Evolutionary conservation across 1,139 yeast species (phyloP), one percentile per base, ranked within the genome.

Genomic region (Taphrina confusa): DNA sequence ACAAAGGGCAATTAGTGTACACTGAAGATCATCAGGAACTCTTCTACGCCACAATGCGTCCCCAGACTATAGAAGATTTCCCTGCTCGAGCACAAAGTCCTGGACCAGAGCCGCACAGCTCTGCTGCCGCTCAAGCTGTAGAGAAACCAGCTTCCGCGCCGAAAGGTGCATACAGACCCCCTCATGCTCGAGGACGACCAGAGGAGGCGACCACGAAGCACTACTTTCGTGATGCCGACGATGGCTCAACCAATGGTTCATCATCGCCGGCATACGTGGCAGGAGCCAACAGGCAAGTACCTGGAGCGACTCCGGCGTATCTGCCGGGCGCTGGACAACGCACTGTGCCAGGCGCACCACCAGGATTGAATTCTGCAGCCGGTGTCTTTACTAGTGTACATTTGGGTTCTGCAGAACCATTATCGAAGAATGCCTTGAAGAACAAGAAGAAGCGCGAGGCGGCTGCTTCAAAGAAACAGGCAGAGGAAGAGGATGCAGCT

Each of bases 141-240:
- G 75, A 80, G 9, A 84, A 83, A 69, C 84, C 87, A 46, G 80
- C 82, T 34, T 40, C 51, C 14, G 51, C 58, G n/a, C 58, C 58
- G 3, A 54, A 44, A 14, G 96, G 96, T 62, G 97, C 97, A 30
- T 91, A 91, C 74, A 82, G 95, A 72, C 97, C 97, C 31, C 97
- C 97, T 6, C 96, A 90, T 73, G 96, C 96, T 8, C 81, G 96
- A 74, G 78, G 80, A 4, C 30, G 58, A 31, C 58, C 58, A 4
- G 58, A 54, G 16, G 58, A 23, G 11, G 45, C 49, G 11, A n/a
- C 52, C 14, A 34, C 52, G 6, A 47, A 47, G 18, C 52, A 47
- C n/a, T 47, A 47, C 42, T 47, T 47, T 20, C 52, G 52, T 6
- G 52, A 47, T 33, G 52, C 52, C 14, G 56, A 50, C 36, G 56